These are phyloP conservation scores for Nemania sp. DNA, from an alignment of 2,329 filamentous ascomycete species.

Conservation along the genomic window DNA sequence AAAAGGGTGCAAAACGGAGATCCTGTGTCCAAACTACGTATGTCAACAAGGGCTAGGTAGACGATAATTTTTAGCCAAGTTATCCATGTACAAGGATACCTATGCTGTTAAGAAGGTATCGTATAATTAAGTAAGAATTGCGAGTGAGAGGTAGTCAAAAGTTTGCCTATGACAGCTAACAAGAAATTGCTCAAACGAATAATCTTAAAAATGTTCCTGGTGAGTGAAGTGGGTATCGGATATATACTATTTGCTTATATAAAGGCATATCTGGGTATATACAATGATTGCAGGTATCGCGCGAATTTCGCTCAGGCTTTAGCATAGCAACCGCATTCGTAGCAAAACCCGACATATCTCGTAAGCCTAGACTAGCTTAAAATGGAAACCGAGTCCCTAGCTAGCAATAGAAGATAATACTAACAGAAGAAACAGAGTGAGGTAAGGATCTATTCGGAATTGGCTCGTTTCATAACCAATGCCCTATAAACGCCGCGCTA, in stretches of 20 bases:
- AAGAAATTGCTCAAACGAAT: neutral
- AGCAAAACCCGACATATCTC: neutral
- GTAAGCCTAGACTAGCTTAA: neutral
- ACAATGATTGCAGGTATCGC: neutral
- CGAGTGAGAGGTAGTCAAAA: neutral
- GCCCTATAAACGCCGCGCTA: conserved; percentile 32
- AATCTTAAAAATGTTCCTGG: neutral
- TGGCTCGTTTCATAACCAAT: conserved; percentile 22
- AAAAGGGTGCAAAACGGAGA: neutral
- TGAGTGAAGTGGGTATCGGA: neutral
- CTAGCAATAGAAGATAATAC: neutral
- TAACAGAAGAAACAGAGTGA: neutral
- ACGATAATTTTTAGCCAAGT: too few relatives aligned
- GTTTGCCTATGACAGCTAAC: neutral
- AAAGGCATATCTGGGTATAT: conserved; percentile 8
- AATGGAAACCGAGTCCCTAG: neutral
- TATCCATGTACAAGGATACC: too few relatives aligned
- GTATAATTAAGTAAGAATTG: too few relatives aligned
- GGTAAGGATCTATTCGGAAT: conserved; percentile 19
- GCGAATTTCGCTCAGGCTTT: neutral
- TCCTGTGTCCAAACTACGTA: too few relatives aligned
- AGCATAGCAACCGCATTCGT: neutral
- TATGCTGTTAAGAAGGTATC: too few relatives aligned
- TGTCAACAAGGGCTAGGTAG: too few relatives aligned
- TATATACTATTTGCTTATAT: neutral